Evolutionary conservation across 371 early-diverging fungal genomes (phyloP).

Genomic region (Saksenaea vasiformis): DNA sequence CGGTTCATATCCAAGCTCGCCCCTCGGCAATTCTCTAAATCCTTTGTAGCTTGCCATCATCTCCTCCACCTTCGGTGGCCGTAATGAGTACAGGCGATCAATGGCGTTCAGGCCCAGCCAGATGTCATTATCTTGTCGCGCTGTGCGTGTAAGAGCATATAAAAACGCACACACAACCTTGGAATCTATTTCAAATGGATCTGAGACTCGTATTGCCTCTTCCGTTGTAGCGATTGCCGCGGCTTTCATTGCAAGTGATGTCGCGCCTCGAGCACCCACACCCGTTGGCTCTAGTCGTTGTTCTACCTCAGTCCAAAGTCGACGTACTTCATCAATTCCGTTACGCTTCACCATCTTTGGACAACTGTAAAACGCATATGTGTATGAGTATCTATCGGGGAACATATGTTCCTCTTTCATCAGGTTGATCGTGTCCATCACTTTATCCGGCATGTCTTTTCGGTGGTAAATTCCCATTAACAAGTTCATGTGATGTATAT

Average conservation of each 20-base stretch:
- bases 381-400: slow-evolving; percentile 30
- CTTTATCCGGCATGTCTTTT: slow-evolving; percentile 7
- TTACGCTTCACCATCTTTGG: slow-evolving; percentile 1
- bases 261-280: neutral
- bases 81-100: slow-evolving; percentile 27
- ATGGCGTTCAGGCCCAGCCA: slow-evolving; percentile 20
- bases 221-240: neutral
- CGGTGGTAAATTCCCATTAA: slow-evolving; percentile 26
- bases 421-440: slow-evolving; percentile 9
- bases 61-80: slow-evolving; percentile 15
- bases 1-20: slow-evolving; percentile 14
- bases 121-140: slow-evolving; percentile 15
- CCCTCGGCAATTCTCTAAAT: slow-evolving; percentile 5
- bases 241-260: slow-evolving; percentile 16
- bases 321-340: slow-evolving; percentile 9
- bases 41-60: slow-evolving; percentile 12
- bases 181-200: slow-evolving; percentile 24
- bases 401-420: neutral
- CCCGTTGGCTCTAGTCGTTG: slow-evolving; percentile 7
- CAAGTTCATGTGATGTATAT: slow-evolving; percentile 30
- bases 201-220: neutral
- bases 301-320: slow-evolving; percentile 23
- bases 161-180: slow-evolving; percentile 20
- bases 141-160: slow-evolving; percentile 24
- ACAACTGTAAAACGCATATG: slow-evolving; percentile 21